These are phyloP conservation scores for Solanum hybrid DNA, from an alignment of 305 asterid genomes.

Conservation along the genomic window DNA sequence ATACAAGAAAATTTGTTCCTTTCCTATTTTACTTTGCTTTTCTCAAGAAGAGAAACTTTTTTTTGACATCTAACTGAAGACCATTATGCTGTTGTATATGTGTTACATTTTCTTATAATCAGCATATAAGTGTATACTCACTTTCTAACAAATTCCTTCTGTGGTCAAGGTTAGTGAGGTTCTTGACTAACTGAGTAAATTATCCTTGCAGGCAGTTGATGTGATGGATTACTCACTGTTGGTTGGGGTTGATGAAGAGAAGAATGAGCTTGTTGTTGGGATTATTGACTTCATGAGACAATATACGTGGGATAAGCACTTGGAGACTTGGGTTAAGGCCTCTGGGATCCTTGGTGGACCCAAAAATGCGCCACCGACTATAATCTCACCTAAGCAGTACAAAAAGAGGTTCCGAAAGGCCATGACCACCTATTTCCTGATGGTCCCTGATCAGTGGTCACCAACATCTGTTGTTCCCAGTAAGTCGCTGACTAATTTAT, in stretches of 20 bases:
- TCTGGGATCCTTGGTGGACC: conserved; percentile 75
- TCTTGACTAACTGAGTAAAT: not conserved
- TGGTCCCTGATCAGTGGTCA: conserved; percentile 82
- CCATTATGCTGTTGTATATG: not conserved
- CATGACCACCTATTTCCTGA: conserved; percentile 60
- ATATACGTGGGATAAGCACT: conserved; percentile 77
- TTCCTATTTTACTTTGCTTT: not conserved
- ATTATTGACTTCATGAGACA: conserved; percentile 78
- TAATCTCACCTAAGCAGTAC: conserved; percentile 65
- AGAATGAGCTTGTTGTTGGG: conserved; percentile 69
- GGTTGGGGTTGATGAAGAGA: conserved; percentile 71
- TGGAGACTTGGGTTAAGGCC: conserved; percentile 76
- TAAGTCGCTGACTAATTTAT: too few relatives aligned
- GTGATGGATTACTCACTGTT: conserved; percentile 76
- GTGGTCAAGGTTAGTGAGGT: not conserved
- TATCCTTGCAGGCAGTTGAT: conserved; percentile 44
- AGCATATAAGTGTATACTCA: not conserved
- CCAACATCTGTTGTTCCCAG: conserved; percentile 9
- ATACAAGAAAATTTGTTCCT: not conserved
- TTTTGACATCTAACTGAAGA: not conserved
- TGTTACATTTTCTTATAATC: not conserved
- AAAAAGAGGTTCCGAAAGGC: conserved; percentile 76
- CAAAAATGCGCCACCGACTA: conserved; percentile 54
- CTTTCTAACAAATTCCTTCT: not conserved
- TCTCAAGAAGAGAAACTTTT: not conserved